Base-by-base conservation (phyloP, 2,329 filamentous ascomycete genomes). In the Chaetomiaceae sp. region DNA sequence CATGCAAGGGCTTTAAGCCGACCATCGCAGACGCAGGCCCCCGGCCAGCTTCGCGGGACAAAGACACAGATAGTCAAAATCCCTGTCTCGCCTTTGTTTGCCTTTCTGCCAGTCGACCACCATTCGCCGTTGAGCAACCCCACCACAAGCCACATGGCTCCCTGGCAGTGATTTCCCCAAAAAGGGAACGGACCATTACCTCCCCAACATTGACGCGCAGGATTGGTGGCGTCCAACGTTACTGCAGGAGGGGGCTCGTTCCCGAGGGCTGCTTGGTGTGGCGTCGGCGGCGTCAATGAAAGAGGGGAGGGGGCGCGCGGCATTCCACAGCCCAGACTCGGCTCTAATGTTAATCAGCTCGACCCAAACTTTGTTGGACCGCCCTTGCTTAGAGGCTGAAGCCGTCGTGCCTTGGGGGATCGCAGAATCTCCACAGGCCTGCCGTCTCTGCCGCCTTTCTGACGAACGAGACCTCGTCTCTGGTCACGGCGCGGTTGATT, bases 381-480 rank as follows among this genome's bases (percentile, higher is more conserved):
- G 10, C 20, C 34, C 37, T 17, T 31, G 23, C 39, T 23, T 44
- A 45, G 12, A 79, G 70, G 53, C 70, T 73, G 64, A 78, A 79
- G 8, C 75, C 75, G 25, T 72, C 72, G 53, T 79, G 75, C 48
- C 63, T 68, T 2, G 76, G 76, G 23, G 76, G 71, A 52, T 93
- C 87, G 52, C 85, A 83, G 64, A 93, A 89, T 17, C 88, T 74
- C 88, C 87, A 93, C 16, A 93, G 68, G 0, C 89, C 87, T 39
- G 83, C 86, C 33, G 79, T 73, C 59, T 82, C 75, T 0, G 88
- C 89, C 2, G 86, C 86, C 58, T 75, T 74, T 49, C 79, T 76
- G 2, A 92, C 85, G 4, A 71, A 73, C 0, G 77, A 79, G 7
- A 92, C 68, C 65, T 95, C 88, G 2, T 81, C 72, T 31, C 76